phyloP scores from a whole-genome alignment of 441 rosid genomes.

The Jatropha podagrica region DNA sequence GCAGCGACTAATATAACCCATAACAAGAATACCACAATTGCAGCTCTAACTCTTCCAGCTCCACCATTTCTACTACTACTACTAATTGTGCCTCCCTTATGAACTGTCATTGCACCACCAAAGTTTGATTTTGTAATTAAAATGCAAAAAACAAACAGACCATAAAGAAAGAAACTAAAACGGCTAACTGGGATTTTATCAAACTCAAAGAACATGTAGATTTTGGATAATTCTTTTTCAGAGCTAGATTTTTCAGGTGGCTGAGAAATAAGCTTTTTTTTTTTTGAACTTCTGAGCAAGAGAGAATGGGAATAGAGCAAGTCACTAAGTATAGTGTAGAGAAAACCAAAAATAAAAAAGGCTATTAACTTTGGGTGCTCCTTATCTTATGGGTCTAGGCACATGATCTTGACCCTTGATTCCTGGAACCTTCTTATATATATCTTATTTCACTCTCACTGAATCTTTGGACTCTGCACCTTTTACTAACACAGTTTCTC shows the following conservation, averaged over 20 bases:
- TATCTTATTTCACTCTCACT: conserved; percentile 28
- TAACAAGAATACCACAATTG: conserved; percentile 31
- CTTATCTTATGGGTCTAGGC: conserved; percentile 52
- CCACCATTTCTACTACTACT: conserved; percentile 24
- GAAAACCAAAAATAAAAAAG: conserved; percentile 7
- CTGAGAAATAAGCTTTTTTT: background rate
- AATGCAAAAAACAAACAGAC: background rate
- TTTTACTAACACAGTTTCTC: conserved; percentile 17
- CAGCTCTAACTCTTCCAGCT: conserved; percentile 25
- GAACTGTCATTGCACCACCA: conserved; percentile 42
- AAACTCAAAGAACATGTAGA: background rate
- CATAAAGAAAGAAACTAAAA: background rate
- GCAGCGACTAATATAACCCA: conserved; percentile 49
- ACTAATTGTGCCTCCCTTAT: conserved; percentile 23
- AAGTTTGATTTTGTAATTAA: background rate
- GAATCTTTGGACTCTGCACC: conserved; percentile 38
- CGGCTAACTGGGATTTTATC: background rate
- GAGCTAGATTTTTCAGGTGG: too few relatives aligned
- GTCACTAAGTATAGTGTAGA: background rate
- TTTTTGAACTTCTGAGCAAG: background rate
- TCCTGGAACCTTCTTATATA: conserved; percentile 84
- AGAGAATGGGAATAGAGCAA: background rate
- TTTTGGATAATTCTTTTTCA: too few relatives aligned
- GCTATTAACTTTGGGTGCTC: conserved; percentile 8
- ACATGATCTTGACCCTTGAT: conserved; percentile 91